Percentiles rank a stretch among this genome's conserved stretches.
These are phyloP conservation scores for Trametes polyzona DNA, from an alignment of 1,284 basidiomycete genomes.

Conservation along the genomic window DNA sequence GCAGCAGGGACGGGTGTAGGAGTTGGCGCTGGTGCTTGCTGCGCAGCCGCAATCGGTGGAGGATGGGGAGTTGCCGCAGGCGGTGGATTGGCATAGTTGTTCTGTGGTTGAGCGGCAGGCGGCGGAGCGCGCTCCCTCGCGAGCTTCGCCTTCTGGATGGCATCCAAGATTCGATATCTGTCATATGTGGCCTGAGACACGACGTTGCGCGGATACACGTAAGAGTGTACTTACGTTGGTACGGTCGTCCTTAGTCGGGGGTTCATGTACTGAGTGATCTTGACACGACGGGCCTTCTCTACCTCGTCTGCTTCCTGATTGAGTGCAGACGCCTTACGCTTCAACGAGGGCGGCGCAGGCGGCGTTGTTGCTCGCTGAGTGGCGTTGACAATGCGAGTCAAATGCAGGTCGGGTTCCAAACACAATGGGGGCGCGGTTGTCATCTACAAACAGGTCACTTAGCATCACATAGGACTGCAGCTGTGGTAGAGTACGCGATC, in stretches of 20 bases:
- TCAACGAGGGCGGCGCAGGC: constrained; percentile 67
- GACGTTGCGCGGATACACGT: too few species aligned
- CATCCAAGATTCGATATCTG: constrained; percentile 26
- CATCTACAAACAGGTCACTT: constrained; percentile 47
- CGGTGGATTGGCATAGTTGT: constrained; percentile 18
- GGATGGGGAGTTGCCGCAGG: constrained; percentile 13
- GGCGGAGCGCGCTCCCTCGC: constrained; percentile 10
- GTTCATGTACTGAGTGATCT: constrained; percentile 79
- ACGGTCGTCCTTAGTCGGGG: constrained; percentile 46
- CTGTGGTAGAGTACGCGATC: not conserved
- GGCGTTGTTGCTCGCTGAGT: constrained; percentile 71
- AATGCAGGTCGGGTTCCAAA: constrained; percentile 73
- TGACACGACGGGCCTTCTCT: constrained; percentile 67
- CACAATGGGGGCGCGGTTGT: constrained; percentile 75
- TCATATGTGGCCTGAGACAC: not conserved
- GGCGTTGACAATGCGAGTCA: constrained; percentile 73
- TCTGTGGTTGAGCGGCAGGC: not conserved
- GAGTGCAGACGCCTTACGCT: constrained; percentile 70
- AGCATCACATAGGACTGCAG: not conserved
- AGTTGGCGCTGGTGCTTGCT: constrained; percentile 25
- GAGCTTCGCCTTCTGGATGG: constrained; percentile 14
- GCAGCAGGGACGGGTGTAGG: constrained; percentile 21
- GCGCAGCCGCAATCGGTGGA: constrained; percentile 13
- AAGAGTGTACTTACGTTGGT: constrained; percentile 20
- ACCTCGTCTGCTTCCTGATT: constrained; percentile 74